Conservation (phyloP, 768 basidiomycete species). For the Tricholoma flavovirens region DNA sequence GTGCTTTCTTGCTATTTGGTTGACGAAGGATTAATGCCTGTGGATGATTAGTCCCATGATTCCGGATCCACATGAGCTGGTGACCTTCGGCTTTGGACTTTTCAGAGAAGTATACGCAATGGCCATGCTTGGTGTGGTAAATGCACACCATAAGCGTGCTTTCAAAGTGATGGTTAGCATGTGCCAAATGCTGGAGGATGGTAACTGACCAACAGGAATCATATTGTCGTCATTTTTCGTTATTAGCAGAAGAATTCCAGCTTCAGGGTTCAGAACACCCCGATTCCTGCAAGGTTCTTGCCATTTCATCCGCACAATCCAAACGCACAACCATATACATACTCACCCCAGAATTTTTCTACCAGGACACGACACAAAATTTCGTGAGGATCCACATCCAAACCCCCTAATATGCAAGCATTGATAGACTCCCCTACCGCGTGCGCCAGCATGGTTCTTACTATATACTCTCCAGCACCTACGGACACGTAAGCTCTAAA, state of each 20-base stretch:
- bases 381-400: slow-evolving; percentile 50
- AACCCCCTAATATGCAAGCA: slow-evolving; percentile 8
- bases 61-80: not conserved
- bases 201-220: slow-evolving; percentile 16
- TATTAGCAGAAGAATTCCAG: slow-evolving; percentile 58
- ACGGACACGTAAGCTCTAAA: not conserved
- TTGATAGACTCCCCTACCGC: slow-evolving; percentile 43
- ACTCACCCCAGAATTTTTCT: slow-evolving; percentile 48
- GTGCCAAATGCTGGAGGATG: slow-evolving; percentile 1
- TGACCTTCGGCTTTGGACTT: slow-evolving; percentile 54
- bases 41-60: not conserved
- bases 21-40: slow-evolving; percentile 40
- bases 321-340: not conserved
- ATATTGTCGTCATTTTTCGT: slow-evolving; percentile 32
- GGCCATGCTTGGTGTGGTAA: slow-evolving; percentile 81
- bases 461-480: slow-evolving; percentile 74
- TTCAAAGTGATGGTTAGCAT: slow-evolving; percentile 1
- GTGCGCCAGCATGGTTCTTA: slow-evolving; percentile 50
- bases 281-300: slow-evolving; percentile 31
- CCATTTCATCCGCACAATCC: slow-evolving; percentile 1
- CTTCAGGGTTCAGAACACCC: slow-evolving; percentile 44
- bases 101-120: slow-evolving; percentile 60
- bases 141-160: slow-evolving; percentile 80
- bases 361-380: slow-evolving; percentile 40
- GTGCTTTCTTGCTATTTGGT: slow-evolving; percentile 18